Base-by-base conservation (phyloP, 805 yeast genomes). In the Myxozyma nipponensis region DNA sequence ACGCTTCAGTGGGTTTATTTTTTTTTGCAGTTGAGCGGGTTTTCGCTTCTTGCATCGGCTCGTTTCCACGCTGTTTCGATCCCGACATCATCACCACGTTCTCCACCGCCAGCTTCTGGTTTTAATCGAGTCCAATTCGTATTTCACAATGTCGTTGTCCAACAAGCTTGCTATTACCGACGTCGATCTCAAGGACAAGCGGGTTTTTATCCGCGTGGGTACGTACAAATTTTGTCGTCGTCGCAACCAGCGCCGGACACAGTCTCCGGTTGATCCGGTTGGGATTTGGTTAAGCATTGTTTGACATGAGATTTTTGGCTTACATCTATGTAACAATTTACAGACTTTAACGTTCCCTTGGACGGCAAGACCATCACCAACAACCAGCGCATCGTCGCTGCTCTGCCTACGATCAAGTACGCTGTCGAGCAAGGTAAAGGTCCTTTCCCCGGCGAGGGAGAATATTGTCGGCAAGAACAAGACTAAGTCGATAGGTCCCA, bases 361-460 rank as follows among this genome's bases (percentile, higher is more conserved):
- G 98, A 93, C 69, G 98, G 97, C 64, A 81, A 79, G 67, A 90
- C 83, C 70, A 93, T 93, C 79, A 95, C 99, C 77, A 93, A 95
- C 83, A 95, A 93, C 79, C 98, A 93, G 78, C 85, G 99, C 77
- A 93, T 93, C 69, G 98, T 90, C 66, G 99, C 98, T 71, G 98
- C 99, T 63, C 76, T 95, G 66, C 99, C 99, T 72, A 91, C 99
- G 63, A 93, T 93, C 77, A 73, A 95, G 75, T 93, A 91, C 72
- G 97, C 91, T 47, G 76, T 86, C 70, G 91, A 86, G 69, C 84
- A 91, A 63, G 68, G 63, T 62, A 46, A 17, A 59, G 21, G 13
- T 15, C 36, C n/a, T 40, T 36, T 18, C 32, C n/a, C 13, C 32
- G 13, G n/a, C n/a, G n/a, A n/a, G n/a, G n/a, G n/a, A n/a, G n/a